Evolutionary conservation across 1,139 yeast genomes (phyloP), one percentile per base, ranked within the genome.

Genomic region (Suhomyces bribrorum): DNA sequence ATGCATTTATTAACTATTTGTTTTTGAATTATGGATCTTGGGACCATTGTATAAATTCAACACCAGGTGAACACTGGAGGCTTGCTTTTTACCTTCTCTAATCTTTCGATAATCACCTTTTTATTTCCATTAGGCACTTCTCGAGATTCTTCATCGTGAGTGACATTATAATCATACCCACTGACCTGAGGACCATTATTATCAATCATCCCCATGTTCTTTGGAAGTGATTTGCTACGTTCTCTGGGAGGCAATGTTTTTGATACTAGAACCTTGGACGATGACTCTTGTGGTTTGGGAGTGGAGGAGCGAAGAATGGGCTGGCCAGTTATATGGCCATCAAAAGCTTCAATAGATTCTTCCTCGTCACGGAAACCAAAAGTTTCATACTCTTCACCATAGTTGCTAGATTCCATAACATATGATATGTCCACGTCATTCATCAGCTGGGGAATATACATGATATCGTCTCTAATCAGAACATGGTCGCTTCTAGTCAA

Each of bases 1-100:
- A n/a, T n/a, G n/a, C n/a, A n/a, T n/a, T n/a, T n/a, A n/a, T n/a
- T n/a, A n/a, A n/a, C n/a, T n/a, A n/a, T n/a, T n/a, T n/a, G n/a
- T n/a, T n/a, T n/a, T n/a, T n/a, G n/a, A n/a, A n/a, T n/a, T n/a
- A n/a, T n/a, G n/a, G n/a, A n/a, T n/a, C n/a, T n/a, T n/a, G 11
- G 6, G 6, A 3, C 23, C 23, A 20, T 13, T 29, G 14, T 11
- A 28, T 8, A 14, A 9, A 14, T 29, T 32, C 17, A 83, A 52
- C 88, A 83, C 81, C 89, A 83, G 0, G 88, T 80, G 47, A 83
- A 83, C 1, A 83, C 79, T 0, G 89, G 87, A 1, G 83, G 81
- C 41, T 69, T 75, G 12, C 76, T 66, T 9, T 68, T 67, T 2
- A 77, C 83, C 20, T 77, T 72, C 47, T 80, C 82, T 14, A 83